A percentile compares a stretch with the other conserved stretches of the same genome.
phyloP scores from a whole-genome alignment of 2,329 filamentous ascomycete genomes.

The Penicillium palitans region DNA sequence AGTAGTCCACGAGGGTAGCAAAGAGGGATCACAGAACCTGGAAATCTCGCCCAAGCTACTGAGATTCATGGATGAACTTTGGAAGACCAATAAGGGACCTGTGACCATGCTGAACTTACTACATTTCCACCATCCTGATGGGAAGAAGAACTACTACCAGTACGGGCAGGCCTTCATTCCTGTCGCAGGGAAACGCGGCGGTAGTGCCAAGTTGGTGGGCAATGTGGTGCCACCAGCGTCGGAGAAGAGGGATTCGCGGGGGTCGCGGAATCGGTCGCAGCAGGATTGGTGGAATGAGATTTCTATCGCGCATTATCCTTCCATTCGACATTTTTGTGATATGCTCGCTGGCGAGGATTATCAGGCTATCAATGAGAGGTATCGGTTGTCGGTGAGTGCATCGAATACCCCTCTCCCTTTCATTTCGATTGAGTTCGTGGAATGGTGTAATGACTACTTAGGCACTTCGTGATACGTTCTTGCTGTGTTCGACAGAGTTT shows the following conservation, averaged over 20 bases:
- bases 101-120: slow-evolving; percentile 66
- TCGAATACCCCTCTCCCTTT: background rate
- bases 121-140: slow-evolving; percentile 53
- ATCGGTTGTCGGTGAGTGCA: slow-evolving; percentile 47
- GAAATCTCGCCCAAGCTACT: slow-evolving; percentile 56
- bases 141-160: slow-evolving; percentile 55
- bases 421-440: background rate
- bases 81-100: slow-evolving; percentile 40
- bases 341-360: slow-evolving; percentile 61
- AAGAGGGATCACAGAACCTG: slow-evolving; percentile 50
- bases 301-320: slow-evolving; percentile 65
- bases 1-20: slow-evolving; percentile 15
- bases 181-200: slow-evolving; percentile 56
- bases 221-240: slow-evolving; percentile 48
- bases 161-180: slow-evolving; percentile 53
- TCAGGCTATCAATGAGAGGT: slow-evolving; percentile 57
- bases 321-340: slow-evolving; percentile 61
- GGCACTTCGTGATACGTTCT: slow-evolving; percentile 54
- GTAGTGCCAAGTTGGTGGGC: slow-evolving; percentile 62
- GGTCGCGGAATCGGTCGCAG: slow-evolving; percentile 21
- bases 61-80: slow-evolving; percentile 49
- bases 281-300: slow-evolving; percentile 61
- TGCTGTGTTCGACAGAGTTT: slow-evolving; percentile 56
- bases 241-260: slow-evolving; percentile 27
- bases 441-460: slow-evolving; percentile 19